Base-by-base conservation (phyloP, 2,329 filamentous ascomycete species). In the Daldinia sp. region DNA sequence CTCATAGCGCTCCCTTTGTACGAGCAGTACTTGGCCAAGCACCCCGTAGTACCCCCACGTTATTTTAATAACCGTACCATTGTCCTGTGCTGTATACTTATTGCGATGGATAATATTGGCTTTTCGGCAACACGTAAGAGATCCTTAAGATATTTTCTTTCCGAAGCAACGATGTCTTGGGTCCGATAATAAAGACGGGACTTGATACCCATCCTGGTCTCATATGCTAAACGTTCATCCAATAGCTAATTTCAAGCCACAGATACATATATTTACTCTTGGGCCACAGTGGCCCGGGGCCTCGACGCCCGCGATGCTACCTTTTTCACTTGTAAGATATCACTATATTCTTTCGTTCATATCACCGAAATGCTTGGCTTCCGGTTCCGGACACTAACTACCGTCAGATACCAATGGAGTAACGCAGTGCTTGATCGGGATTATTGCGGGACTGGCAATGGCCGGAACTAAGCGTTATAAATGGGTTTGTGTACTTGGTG, bases 1-100 rank as follows among this genome's bases (percentile, higher is more conserved):
- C 79, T 88, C 6, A 72, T 81, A 6, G 74, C 69, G 0, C 81
- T 85, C n/a, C 80, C 82, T 6, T 78, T 81, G 3, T 88, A 87
- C 71, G 86, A 88, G 74, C 76, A 79, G 26, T 77, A 77, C 30
- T 35, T 82, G 5, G 83, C 84, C 3, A 77, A 74, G 18, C 76
- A 85, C 63, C 84, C 85, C 0, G 76, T 85, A 20, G 75, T 86
- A 10, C 84, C 84, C 0, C 74, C 81, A 2, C 78, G 76, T 20
- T 86, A 85, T 71, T 82, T 86, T 72, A 77, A 77, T 30, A 82
- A 81, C 42, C 63, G 77, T 4, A 81, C 82, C 12, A 83, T 87
- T 28, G 71, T 81, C 18, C 73, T 84, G 13, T 79, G 79, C 13
- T 75, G 82, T 9, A 55, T 82, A 0, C 75, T 84, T 12, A 79